phyloP scores from a whole-genome alignment of 164 flowering plant genomes.

The Vitis labrusca region DNA sequence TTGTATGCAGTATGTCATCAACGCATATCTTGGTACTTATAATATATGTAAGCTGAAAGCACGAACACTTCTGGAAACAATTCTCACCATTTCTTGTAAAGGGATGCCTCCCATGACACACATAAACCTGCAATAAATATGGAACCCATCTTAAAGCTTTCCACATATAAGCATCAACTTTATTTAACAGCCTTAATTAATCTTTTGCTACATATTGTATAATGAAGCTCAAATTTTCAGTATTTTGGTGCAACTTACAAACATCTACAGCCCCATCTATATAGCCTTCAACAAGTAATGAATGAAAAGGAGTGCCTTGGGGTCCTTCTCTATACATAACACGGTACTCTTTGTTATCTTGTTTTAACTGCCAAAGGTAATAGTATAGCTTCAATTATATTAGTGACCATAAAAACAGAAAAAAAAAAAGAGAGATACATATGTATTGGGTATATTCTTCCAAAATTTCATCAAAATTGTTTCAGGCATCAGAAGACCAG shows the following conservation, averaged over 20 bases:
- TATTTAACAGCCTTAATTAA: not conserved
- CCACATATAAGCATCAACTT: not conserved
- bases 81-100: constrained; percentile 77
- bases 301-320: constrained; percentile 77
- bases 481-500: too few relatives aligned
- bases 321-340: constrained; percentile 95
- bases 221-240: not conserved
- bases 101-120: constrained; percentile 70
- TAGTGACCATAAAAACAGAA: not conserved
- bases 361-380: constrained; percentile 59
- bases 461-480: too few relatives aligned
- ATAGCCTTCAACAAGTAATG: constrained; percentile 89
- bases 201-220: not conserved
- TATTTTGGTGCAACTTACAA: constrained; percentile 53
- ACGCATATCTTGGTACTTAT: not conserved
- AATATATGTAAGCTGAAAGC: not conserved
- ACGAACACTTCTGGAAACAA: not conserved
- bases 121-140: constrained; percentile 70
- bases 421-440: not conserved
- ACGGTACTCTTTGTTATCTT: constrained; percentile 77
- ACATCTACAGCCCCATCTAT: constrained; percentile 79
- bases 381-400: constrained; percentile 1
- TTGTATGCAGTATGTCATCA: not conserved
- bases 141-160: not conserved
- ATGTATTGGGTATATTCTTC: too few relatives aligned